Conservation (phyloP, 305 asterid species). For the Fraxinus angustifolia region DNA sequence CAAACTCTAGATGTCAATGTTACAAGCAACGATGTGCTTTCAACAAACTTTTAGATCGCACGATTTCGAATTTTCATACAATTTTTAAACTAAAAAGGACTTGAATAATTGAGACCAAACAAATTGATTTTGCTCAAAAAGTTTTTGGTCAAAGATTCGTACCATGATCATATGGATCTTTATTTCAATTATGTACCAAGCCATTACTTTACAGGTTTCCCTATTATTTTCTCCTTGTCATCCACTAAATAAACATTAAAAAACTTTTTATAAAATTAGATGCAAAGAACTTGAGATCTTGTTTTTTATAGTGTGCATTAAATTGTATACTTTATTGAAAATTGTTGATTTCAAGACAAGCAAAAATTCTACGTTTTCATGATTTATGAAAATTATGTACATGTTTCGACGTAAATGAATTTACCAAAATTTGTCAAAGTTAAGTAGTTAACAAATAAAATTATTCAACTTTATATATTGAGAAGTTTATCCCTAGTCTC, state of each 20-base stretch:
- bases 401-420: too few relatives aligned
- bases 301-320: not conserved
- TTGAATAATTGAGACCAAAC: not conserved
- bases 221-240: not conserved
- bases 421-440: too few relatives aligned
- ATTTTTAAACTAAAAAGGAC: not conserved
- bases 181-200: not conserved
- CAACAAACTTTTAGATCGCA: not conserved
- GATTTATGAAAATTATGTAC: too few relatives aligned
- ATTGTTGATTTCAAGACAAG: too few relatives aligned
- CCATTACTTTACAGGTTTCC: not conserved
- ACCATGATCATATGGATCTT: not conserved
- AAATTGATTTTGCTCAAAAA: not conserved
- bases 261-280: too few relatives aligned
- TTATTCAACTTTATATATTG: too few relatives aligned
- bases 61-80: not conserved
- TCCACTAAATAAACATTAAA: not conserved
- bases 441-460: too few relatives aligned
- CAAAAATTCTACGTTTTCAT: too few relatives aligned
- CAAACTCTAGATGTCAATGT: not conserved
- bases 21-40: not conserved
- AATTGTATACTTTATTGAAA: too few relatives aligned
- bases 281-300: not conserved
- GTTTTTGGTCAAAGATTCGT: not conserved
- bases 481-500: slow-evolving; percentile 17